Conservation (phyloP, 2,329 filamentous ascomycete species). For the Fusarium newnesense region DNA sequence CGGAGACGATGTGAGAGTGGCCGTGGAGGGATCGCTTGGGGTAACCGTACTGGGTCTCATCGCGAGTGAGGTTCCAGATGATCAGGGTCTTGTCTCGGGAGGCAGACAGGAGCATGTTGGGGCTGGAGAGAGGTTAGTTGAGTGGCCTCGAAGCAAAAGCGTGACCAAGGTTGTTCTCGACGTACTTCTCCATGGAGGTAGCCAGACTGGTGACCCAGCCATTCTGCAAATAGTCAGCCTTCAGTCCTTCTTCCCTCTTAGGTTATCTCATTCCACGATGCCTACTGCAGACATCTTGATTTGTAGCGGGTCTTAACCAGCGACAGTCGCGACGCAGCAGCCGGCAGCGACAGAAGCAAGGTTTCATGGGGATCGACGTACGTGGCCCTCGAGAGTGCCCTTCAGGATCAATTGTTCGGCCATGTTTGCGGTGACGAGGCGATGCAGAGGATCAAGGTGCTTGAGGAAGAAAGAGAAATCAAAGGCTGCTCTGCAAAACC, state of each 20-base stretch:
- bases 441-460: slow-evolving; percentile 51
- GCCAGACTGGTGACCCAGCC: slow-evolving; percentile 99
- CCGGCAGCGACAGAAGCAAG: slow-evolving; percentile 23
- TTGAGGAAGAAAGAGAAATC: slow-evolving; percentile 51
- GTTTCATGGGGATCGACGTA: slow-evolving; percentile 57
- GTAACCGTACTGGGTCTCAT: slow-evolving; percentile 98
- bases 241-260: slow-evolving; percentile 21
- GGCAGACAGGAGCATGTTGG: slow-evolving; percentile 99
- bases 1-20: slow-evolving; percentile 99
- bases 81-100: slow-evolving; percentile 99
- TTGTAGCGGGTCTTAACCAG: slow-evolving; percentile 24
- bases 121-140: slow-evolving; percentile 62
- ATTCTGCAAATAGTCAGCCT: slow-evolving; percentile 64
- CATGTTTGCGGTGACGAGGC: slow-evolving; percentile 68
- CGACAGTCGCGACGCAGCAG: slow-evolving; percentile 33
- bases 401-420: slow-evolving; percentile 95
- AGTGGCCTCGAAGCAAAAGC: slow-evolving; percentile 6
- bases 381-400: slow-evolving; percentile 97
- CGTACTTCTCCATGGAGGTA: slow-evolving; percentile 98
- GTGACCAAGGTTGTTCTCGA: slow-evolving; percentile 19
- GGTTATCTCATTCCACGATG: slow-evolving; percentile 12
- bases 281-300: slow-evolving; percentile 22
- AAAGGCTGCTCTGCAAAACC: slow-evolving; percentile 46
- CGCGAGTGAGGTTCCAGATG: slow-evolving; percentile 99
- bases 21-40: slow-evolving; percentile 98